A percentile compares a stretch with the other conserved stretches of the same genome.
Conservation (phyloP, 2,329 filamentous ascomycete species). For the Chaetomiaceae sp. region DNA sequence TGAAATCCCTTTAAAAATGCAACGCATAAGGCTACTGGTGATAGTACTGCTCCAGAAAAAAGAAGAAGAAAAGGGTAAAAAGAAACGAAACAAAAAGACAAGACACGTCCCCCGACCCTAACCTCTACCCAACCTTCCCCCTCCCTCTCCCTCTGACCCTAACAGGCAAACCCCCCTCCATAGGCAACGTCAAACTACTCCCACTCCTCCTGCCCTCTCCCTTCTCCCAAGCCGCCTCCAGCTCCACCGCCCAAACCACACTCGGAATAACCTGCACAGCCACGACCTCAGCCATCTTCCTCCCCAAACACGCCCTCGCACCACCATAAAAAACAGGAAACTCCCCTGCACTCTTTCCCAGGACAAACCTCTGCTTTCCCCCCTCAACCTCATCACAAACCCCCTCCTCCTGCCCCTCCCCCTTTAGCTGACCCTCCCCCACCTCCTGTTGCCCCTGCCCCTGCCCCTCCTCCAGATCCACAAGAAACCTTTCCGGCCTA, state of each 20-base stretch:
- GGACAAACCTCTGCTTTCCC: conserved; percentile 28
- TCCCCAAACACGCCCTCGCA: conserved; percentile 55
- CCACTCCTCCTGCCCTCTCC: conserved; percentile 46
- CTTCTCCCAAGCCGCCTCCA: conserved; percentile 38
- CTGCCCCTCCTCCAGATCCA: too few species aligned
- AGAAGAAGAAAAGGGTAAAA: too few species aligned
- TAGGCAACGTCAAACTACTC: conserved; percentile 59
- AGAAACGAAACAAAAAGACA: too few species aligned
- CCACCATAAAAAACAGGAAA: conserved; percentile 64
- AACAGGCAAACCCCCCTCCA: conserved; percentile 55
- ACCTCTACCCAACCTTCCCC: background rate
- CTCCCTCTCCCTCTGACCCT: conserved; percentile 27
- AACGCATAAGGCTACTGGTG: too few species aligned
- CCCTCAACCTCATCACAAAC: too few species aligned
- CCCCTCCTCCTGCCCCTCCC: too few species aligned
- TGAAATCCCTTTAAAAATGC: too few species aligned
- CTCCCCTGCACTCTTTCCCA: conserved; percentile 47
- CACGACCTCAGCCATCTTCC: conserved; percentile 59
- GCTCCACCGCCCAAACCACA: conserved; percentile 47
- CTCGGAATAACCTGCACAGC: conserved; percentile 52
- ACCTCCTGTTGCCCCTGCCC: too few species aligned
- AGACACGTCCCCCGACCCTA: background rate
- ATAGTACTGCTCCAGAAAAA: too few species aligned
- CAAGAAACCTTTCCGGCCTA: conserved; percentile 55
- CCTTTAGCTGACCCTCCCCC: background rate